Evolutionary conservation across 257 asterid species (phyloP).

Genomic region (Solanum tarijense): DNA sequence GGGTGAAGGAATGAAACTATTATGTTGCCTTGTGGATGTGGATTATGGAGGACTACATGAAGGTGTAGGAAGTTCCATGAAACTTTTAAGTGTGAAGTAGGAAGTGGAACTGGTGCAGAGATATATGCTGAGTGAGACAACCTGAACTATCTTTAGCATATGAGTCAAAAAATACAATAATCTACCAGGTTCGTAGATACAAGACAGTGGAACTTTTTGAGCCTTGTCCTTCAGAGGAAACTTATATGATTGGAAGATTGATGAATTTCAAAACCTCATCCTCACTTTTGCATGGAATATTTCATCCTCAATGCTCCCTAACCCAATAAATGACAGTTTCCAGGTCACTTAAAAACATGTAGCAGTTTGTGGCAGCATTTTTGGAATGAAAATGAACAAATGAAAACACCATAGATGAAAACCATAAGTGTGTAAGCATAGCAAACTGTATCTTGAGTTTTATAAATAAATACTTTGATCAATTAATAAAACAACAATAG

Average conservation of each 20-base stretch:
- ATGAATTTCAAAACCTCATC: neutral
- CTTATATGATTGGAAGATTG: neutral
- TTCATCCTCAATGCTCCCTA: neutral
- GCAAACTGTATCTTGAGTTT: neutral
- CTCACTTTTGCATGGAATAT: neutral
- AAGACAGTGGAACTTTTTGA: neutral
- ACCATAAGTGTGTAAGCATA: neutral
- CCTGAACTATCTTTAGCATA: neutral
- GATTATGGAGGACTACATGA: neutral
- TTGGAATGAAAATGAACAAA: neutral
- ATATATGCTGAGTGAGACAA: neutral
- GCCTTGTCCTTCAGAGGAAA: neutral
- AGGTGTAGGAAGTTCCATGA: neutral
- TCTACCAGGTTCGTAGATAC: neutral
- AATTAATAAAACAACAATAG: neutral
- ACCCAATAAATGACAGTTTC: neutral
- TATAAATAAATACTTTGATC: neutral
- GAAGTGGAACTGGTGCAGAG: neutral
- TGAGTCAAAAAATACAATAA: neutral
- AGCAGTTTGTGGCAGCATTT: neutral
- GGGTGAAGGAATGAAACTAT: neutral
- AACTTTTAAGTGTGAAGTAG: neutral
- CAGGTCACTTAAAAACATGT: neutral
- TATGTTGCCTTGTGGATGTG: neutral
- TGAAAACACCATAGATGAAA: neutral